Conservation (phyloP, 1,284 basidiomycete species). For the Puccinia sorghi region DNA sequence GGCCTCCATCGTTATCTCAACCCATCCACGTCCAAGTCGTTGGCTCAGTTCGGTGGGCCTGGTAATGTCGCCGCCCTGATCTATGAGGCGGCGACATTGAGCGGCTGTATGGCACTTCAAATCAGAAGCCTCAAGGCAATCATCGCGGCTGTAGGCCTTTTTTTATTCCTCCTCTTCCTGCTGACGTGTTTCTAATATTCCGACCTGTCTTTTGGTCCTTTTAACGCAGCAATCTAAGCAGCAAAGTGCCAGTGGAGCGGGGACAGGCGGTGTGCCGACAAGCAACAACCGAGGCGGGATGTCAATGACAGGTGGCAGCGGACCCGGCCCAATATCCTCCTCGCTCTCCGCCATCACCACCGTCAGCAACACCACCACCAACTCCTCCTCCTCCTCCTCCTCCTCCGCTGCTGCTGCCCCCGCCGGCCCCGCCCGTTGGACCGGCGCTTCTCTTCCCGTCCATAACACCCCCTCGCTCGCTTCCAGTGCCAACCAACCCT, state of each 20-base stretch:
- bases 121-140: conserved; percentile 64
- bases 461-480: not conserved
- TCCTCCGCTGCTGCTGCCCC: not conserved
- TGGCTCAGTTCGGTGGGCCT: not conserved
- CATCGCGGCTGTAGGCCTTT: conserved; percentile 24
- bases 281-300: not conserved
- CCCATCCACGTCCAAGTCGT: conserved; percentile 18
- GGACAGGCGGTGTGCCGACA: not conserved
- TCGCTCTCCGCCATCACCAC: conserved; percentile 6
- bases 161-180: not conserved
- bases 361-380: conserved; percentile 5
- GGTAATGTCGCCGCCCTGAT: conserved; percentile 39
- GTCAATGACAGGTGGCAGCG: not conserved
- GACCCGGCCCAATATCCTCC: not conserved
- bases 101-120: conserved; percentile 80
- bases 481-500: not conserved
- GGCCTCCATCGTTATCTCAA: conserved; percentile 70
- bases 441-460: not conserved
- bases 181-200: not conserved
- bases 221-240: conserved; percentile 29
- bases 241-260: not conserved
- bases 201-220: not conserved
- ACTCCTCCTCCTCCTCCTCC: not conserved
- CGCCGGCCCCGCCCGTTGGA: not conserved
- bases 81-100: conserved; percentile 80